phyloP scores from a whole-genome alignment of 805 yeast genomes.

The Saccharomycopsis malanga region DNA sequence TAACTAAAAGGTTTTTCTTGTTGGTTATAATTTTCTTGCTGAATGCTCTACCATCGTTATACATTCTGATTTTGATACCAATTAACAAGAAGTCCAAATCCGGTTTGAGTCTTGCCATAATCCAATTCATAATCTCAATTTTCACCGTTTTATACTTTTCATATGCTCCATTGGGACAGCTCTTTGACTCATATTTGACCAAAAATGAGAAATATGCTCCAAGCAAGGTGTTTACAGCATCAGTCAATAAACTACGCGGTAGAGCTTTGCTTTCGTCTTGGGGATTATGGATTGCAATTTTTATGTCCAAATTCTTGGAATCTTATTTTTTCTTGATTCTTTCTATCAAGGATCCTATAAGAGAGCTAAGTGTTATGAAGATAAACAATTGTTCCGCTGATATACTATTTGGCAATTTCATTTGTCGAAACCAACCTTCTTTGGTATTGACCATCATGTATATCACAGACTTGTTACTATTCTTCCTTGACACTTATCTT shows the following conservation, averaged over 20 bases:
- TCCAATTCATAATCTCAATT: slow-evolving; percentile 52
- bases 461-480: slow-evolving; percentile 57
- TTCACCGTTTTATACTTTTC: slow-evolving; percentile 51
- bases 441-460: slow-evolving; percentile 48
- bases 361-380: slow-evolving; percentile 55
- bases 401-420: slow-evolving; percentile 38
- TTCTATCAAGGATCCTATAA: slow-evolving; percentile 64
- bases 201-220: slow-evolving; percentile 37
- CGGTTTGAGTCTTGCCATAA: slow-evolving; percentile 40
- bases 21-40: slow-evolving; percentile 37
- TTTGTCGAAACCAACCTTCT: slow-evolving; percentile 53
- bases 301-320: slow-evolving; percentile 61
- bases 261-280: slow-evolving; percentile 54
- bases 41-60: slow-evolving; percentile 43
- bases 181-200: slow-evolving; percentile 40
- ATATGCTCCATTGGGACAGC: slow-evolving; percentile 50
- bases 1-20: slow-evolving; percentile 40
- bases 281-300: slow-evolving; percentile 63
- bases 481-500: slow-evolving; percentile 73
- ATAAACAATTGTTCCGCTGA: slow-evolving; percentile 59
- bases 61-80: slow-evolving; percentile 38
- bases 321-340: slow-evolving; percentile 73
- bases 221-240: slow-evolving; percentile 51
- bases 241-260: slow-evolving; percentile 46
- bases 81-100: slow-evolving; percentile 28